Evolutionary conservation across 768 basidiomycete species (phyloP).

Genomic region (Suillus decipiens): DNA sequence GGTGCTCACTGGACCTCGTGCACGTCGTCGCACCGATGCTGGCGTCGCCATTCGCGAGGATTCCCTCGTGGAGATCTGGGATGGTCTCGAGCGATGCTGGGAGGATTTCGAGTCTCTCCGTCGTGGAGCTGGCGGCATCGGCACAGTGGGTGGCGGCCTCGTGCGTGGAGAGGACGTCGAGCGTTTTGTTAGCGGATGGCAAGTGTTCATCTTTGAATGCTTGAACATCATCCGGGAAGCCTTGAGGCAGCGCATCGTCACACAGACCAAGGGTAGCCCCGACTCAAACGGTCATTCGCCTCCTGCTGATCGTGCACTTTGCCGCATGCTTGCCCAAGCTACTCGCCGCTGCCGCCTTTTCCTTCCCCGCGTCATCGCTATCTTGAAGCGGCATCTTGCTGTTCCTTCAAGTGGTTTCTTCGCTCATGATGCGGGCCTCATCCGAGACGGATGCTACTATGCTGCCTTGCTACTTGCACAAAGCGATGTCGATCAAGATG

Average conservation of each 20-base stretch:
- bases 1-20: constrained; percentile 77
- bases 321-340: constrained; percentile 50
- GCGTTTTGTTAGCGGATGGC: constrained; percentile 83
- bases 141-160: constrained; percentile 34
- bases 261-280: constrained; percentile 39
- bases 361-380: constrained; percentile 52
- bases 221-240: constrained; percentile 87
- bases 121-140: constrained; percentile 43
- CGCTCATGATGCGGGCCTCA: constrained; percentile 81
- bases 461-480: constrained; percentile 77
- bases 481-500: constrained; percentile 52
- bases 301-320: constrained; percentile 49
- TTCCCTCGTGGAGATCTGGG: constrained; percentile 80
- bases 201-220: constrained; percentile 91
- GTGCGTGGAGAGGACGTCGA: constrained; percentile 55
- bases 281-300: constrained; percentile 39
- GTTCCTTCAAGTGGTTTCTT: constrained; percentile 58
- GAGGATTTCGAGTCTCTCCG: constrained; percentile 75
- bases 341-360: constrained; percentile 47
- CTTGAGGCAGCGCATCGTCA: constrained; percentile 60
- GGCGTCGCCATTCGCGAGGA: constrained; percentile 58
- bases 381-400: constrained; percentile 51
- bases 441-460: constrained; percentile 90
- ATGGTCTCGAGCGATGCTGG: constrained; percentile 79
- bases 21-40: constrained; percentile 55